Conservation (phyloP, 257 asterid genomes). For the Solanum chaucha region DNA sequence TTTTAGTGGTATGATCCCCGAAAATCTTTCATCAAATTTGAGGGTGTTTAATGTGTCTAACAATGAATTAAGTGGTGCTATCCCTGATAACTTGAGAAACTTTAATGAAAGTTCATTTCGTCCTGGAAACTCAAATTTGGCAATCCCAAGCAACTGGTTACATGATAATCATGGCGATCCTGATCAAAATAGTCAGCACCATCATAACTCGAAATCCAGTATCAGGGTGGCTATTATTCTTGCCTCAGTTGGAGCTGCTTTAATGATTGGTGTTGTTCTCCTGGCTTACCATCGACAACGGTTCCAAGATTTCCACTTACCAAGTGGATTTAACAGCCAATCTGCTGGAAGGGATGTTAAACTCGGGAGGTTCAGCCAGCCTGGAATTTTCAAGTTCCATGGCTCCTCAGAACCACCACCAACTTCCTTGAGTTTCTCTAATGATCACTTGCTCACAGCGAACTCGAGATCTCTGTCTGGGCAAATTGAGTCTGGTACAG, state of each 20-base stretch:
- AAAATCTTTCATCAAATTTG: constrained; percentile 46
- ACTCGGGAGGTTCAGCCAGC: constrained; percentile 45
- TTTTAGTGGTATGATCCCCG: constrained; percentile 61
- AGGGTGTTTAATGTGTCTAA: constrained; percentile 45
- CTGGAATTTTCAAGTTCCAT: constrained; percentile 59
- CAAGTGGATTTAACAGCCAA: constrained; percentile 37
- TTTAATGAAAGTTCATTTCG: constrained; percentile 58
- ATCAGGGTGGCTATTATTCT: constrained; percentile 60
- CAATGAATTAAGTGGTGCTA: constrained; percentile 52
- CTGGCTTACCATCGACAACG: constrained; percentile 64
- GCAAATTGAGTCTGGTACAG: constrained; percentile 45
- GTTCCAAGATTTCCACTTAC: constrained; percentile 31
- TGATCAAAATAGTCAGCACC: not conserved
- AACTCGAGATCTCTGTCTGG: constrained; percentile 58
- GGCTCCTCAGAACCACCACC: constrained; percentile 50
- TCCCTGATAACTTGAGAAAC: constrained; percentile 51
- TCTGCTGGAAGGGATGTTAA: constrained; percentile 43
- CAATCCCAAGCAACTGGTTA: constrained; percentile 4
- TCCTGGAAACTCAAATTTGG: constrained; percentile 50
- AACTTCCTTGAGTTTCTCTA: constrained; percentile 65
- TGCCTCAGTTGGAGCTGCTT: constrained; percentile 66
- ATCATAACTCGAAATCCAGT: constrained; percentile 29
- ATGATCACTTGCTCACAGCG: constrained; percentile 69
- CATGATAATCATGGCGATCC: constrained; percentile 12
- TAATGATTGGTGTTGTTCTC: constrained; percentile 65